phyloP scores from a whole-genome alignment of 768 basidiomycete species.

The Rhizopogon vinicolor region DNA sequence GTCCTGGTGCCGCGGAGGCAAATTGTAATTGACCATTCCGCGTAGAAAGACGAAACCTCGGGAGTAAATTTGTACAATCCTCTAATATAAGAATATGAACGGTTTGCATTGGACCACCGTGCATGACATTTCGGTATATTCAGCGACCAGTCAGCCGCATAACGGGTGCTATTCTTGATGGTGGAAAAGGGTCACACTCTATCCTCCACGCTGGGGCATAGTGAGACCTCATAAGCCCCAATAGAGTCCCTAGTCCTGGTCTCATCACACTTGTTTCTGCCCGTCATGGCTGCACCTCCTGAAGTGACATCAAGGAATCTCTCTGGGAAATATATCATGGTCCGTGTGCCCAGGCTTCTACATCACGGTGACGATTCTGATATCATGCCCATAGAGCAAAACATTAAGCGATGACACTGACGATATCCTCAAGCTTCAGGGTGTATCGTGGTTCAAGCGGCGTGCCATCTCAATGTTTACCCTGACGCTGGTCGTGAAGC shows the following conservation, averaged over 20 bases:
- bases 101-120: too few species aligned
- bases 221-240: not conserved
- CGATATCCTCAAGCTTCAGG: constrained; percentile 63
- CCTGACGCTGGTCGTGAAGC: constrained; percentile 58
- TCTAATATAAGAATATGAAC: too few species aligned
- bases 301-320: constrained; percentile 56
- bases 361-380: not conserved
- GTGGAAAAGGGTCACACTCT: too few species aligned
- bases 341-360: constrained; percentile 21
- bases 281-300: constrained; percentile 61
- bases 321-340: constrained; percentile 60
- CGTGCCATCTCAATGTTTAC: constrained; percentile 53
- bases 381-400: constrained; percentile 50
- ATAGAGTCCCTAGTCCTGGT: too few species aligned
- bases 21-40: too few species aligned
- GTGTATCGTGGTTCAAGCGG: constrained; percentile 69
- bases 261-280: not conserved
- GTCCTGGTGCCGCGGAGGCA: too few species aligned
- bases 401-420: constrained; percentile 57
- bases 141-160: too few species aligned
- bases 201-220: not conserved
- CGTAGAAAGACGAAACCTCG: too few species aligned
- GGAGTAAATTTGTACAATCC: too few species aligned
- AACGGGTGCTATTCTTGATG: too few species aligned
- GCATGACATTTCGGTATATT: too few species aligned